These are phyloP conservation scores for Myxozyma neotropica DNA, from an alignment of 805 yeast species.

Conservation along the genomic window DNA sequence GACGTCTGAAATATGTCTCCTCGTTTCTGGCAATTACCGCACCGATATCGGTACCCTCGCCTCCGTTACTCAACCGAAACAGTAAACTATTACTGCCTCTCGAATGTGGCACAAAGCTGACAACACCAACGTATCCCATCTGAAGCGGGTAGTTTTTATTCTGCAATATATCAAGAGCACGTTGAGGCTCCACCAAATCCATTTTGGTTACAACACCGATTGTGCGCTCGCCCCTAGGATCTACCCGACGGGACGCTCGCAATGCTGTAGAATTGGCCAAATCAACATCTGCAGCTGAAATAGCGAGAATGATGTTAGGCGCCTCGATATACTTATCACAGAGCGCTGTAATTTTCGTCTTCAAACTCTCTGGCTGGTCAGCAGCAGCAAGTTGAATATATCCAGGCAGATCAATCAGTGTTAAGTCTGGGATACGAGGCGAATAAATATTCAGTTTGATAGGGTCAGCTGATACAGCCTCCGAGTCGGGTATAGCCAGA, in stretches of 20 bases:
- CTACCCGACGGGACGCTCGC: conserved; percentile 83
- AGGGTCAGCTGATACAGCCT: conserved; percentile 90
- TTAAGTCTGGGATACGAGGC: conserved; percentile 86
- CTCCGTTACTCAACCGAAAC: conserved; percentile 41
- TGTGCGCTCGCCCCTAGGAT: conserved; percentile 93
- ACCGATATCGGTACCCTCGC: conserved; percentile 59
- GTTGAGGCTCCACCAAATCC: conserved; percentile 79
- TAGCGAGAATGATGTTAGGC: conserved; percentile 93
- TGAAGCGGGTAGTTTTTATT: conserved; percentile 85
- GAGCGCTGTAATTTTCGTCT: conserved; percentile 71
- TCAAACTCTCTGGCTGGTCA: conserved; percentile 87
- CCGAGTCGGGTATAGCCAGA: conserved; percentile 84
- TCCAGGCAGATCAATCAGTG: conserved; percentile 95
- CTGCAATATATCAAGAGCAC: conserved; percentile 66
- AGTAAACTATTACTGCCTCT: conserved; percentile 14
- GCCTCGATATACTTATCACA: conserved; percentile 85
- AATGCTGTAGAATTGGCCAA: conserved; percentile 94
- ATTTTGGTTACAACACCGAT: conserved; percentile 94
- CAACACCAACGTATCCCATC: conserved; percentile 99
- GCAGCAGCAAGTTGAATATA: conserved; percentile 96
- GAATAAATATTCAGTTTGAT: conserved; percentile 89
- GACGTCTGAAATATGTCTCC: conserved; percentile 60
- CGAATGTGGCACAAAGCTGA: conserved; percentile 68
- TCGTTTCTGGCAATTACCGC: conserved; percentile 52
- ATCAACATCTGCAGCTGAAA: conserved; percentile 97